Evolutionary conservation across 2,329 filamentous ascomycete genomes (phyloP).

Genomic region (Aspergillus pseudoglaucus): DNA sequence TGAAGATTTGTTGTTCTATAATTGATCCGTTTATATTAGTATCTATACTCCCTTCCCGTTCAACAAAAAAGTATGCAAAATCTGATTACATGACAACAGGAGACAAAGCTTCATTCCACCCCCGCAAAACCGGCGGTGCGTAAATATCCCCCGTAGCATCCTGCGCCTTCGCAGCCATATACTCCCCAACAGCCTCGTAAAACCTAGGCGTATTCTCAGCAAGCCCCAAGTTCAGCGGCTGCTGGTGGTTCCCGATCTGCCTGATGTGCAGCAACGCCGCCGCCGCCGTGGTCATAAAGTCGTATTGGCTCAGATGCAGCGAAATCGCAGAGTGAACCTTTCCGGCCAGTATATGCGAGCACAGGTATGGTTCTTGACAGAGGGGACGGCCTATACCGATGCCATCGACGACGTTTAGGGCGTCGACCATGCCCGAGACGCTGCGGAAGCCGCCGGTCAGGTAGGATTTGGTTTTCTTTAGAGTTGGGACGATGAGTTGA

Average conservation of each 20-base stretch:
- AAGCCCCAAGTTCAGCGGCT: conserved; percentile 16
- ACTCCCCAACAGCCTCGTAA: background rate
- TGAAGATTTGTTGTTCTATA: no score
- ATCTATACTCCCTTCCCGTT: background rate
- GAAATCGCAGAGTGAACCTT: conserved; percentile 27
- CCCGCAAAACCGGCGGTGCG: background rate
- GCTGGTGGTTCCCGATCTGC: conserved; percentile 17
- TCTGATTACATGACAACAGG: background rate
- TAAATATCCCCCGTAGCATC: background rate
- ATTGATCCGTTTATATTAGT: no score
- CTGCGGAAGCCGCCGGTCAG: conserved; percentile 54
- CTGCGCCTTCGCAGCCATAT: background rate
- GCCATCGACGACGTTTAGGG: conserved; percentile 52
- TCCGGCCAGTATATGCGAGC: conserved; percentile 20
- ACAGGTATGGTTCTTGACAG: conserved; percentile 42
- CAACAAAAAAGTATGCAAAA: background rate
- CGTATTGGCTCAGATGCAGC: conserved; percentile 83
- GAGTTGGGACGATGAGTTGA: conserved; percentile 43
- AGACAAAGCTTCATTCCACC: background rate
- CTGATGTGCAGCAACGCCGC: conserved; percentile 15
- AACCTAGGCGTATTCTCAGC: background rate
- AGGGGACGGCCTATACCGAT: conserved; percentile 52
- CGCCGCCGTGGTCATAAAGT: conserved; percentile 65
- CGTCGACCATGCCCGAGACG: conserved; percentile 52
- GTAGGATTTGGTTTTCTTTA: conserved; percentile 50